Percentiles rank a stretch among this genome's conserved stretches.
Conservation (phyloP, 768 basidiomycete species). For the Lentinula raphanica region DNA sequence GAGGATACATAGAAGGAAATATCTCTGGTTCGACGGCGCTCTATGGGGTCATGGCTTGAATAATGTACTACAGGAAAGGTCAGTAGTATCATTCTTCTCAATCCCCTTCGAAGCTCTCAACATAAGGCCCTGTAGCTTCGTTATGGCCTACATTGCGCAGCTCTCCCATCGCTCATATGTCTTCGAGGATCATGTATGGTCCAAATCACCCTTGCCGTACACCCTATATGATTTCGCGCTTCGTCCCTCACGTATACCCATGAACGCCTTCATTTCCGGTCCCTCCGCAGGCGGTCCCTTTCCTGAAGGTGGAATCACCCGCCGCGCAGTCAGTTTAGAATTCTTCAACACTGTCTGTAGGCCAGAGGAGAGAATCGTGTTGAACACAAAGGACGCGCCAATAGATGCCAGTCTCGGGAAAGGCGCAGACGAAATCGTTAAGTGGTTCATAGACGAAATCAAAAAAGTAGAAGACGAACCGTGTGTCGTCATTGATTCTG, state of each 20-base stretch:
- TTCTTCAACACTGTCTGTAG: constrained; percentile 43
- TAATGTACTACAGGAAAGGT: constrained; percentile 48
- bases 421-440: constrained; percentile 32
- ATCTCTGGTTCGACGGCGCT: constrained; percentile 6
- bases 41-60: constrained; percentile 35
- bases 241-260: constrained; percentile 28
- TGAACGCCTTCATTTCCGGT: constrained; percentile 38
- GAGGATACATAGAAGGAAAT: constrained; percentile 4
- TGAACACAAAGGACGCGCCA: constrained; percentile 29
- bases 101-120: no score
- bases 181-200: constrained; percentile 41
- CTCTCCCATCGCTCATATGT: constrained; percentile 47
- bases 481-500: constrained; percentile 1
- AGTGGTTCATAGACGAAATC: constrained; percentile 39
- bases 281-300: constrained; percentile 38
- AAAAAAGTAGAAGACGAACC: constrained; percentile 19
- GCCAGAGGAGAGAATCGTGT: constrained; percentile 18
- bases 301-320: constrained; percentile 35
- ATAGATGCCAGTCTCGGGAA: constrained; percentile 25
- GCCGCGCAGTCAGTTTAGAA: constrained; percentile 25
- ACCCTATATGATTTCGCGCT: constrained; percentile 34
- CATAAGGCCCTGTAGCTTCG: constrained; percentile 27
- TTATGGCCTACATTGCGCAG: constrained; percentile 47
- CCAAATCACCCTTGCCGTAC: constrained; percentile 18
- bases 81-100: constrained; percentile 14